Conservation (phyloP, 2,329 filamentous ascomycete species). For the Chaetomiaceae sp. region DNA sequence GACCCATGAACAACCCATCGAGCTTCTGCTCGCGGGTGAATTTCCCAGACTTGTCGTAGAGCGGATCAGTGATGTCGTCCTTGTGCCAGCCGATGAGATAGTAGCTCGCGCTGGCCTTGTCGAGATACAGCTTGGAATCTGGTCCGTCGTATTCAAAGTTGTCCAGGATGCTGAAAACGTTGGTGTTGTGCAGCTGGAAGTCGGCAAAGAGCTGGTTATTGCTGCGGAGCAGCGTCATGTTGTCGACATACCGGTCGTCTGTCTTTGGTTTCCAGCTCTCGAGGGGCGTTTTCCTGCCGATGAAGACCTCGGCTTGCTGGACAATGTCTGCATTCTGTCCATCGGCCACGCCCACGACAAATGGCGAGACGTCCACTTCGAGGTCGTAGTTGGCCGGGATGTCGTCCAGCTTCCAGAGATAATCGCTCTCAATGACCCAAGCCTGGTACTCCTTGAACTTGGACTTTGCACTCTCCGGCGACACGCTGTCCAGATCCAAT, state of each 20-base stretch:
- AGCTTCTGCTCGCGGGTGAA: not conserved
- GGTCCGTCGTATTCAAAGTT: conserved; percentile 30
- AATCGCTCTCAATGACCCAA: conserved; percentile 41
- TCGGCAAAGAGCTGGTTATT: conserved; percentile 39
- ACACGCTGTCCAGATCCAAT: conserved; percentile 22
- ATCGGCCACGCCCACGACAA: conserved; percentile 25
- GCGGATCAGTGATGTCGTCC: not conserved
- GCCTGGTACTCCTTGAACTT: conserved; percentile 16
- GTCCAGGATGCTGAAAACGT: conserved; percentile 41
- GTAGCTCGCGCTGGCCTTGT: conserved; percentile 33
- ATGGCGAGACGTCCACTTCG: conserved; percentile 39
- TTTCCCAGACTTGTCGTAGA: not conserved
- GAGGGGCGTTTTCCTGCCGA: not conserved
- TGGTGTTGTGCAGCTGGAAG: conserved; percentile 38
- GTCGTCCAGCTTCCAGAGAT: conserved; percentile 31
- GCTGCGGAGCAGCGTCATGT: conserved; percentile 1
- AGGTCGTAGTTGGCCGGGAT: conserved; percentile 32
- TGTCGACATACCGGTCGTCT: not conserved
- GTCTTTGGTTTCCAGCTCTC: conserved; percentile 22
- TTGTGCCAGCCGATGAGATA: conserved; percentile 40
- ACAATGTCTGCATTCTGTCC: conserved; percentile 16
- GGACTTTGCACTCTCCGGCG: conserved; percentile 9
- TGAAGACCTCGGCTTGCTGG: conserved; percentile 6
- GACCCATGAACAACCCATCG: not conserved
- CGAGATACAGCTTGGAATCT: conserved; percentile 24